Conservation (phyloP, 2,329 filamentous ascomycete species). For the Tolypocladium endophyticum region DNA sequence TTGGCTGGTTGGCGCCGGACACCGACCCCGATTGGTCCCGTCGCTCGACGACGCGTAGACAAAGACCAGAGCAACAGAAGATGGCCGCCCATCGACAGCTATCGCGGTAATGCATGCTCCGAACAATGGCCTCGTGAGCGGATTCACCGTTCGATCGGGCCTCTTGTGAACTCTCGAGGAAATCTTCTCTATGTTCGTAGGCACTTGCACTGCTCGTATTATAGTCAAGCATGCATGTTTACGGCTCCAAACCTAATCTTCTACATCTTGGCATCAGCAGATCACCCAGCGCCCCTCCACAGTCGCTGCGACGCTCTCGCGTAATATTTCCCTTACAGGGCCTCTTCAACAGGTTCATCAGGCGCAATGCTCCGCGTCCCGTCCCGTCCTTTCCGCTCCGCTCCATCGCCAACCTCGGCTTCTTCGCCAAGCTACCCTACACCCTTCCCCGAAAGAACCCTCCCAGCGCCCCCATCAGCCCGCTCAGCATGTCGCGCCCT, state of each 20-base stretch:
- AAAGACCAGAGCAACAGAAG: no score
- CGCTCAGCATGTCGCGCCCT: constrained; percentile 31
- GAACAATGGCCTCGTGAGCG: no score
- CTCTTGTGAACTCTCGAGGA: no score
- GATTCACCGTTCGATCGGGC: no score
- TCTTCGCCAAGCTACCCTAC: neutral
- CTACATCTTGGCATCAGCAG: neutral
- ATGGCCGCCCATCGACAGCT: no score
- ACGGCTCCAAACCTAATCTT: neutral
- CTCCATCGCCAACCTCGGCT: neutral
- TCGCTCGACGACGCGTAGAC: no score
- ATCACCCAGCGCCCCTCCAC: neutral
- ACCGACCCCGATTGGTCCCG: no score
- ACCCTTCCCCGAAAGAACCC: constrained; percentile 44
- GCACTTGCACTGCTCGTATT: neutral
- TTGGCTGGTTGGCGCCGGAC: neutral
- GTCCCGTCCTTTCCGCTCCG: neutral
- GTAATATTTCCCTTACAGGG: neutral
- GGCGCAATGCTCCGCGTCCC: neutral
- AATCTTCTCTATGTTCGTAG: no score
- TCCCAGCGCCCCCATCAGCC: constrained; percentile 47
- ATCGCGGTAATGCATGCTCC: no score
- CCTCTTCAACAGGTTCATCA: neutral
- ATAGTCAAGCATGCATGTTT: neutral
- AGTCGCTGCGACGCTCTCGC: neutral